These are phyloP conservation scores for Trichoderma asperelloides DNA, from an alignment of 495 filamentous ascomycete genomes.

Conservation along the genomic window DNA sequence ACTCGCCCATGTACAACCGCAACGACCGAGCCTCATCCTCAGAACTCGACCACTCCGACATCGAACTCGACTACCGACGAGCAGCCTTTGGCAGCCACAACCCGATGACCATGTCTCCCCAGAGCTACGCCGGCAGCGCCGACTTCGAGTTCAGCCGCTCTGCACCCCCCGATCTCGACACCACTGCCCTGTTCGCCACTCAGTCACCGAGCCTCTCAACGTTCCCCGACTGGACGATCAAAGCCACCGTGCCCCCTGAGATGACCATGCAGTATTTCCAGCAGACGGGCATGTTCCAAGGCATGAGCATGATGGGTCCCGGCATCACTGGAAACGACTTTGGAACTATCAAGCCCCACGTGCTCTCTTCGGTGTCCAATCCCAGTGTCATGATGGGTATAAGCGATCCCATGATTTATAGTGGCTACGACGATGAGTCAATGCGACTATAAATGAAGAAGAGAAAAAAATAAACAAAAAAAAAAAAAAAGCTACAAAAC, in stretches of 20 bases:
- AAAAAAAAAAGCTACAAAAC: background rate
- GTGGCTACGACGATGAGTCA: conserved; percentile 25
- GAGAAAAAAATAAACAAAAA: background rate
- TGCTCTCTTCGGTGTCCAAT: conserved; percentile 30
- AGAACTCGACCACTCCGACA: conserved; percentile 42
- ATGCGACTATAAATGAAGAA: conserved; percentile 16
- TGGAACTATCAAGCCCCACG: conserved; percentile 39
- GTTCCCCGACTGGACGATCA: conserved; percentile 13
- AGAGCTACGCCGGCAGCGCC: conserved; percentile 33
- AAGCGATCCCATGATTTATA: conserved; percentile 41
- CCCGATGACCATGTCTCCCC: conserved; percentile 35
- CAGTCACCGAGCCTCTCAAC: background rate
- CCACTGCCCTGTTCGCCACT: background rate
- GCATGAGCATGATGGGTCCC: conserved; percentile 36
- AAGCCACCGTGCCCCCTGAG: background rate
- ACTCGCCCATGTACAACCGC: conserved; percentile 17
- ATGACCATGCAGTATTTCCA: conserved; percentile 21
- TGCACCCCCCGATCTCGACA: conserved; percentile 11
- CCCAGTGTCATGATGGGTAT: conserved; percentile 42
- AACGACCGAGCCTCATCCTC: conserved; percentile 43
- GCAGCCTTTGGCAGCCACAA: conserved; percentile 26
- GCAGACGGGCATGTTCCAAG: conserved; percentile 15
- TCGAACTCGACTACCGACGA: conserved; percentile 39
- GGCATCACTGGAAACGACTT: conserved; percentile 35
- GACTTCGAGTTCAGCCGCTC: conserved; percentile 27